Percentiles rank a stretch among this genome's conserved stretches.
phyloP scores from a whole-genome alignment of 306 rosid genomes.

The Fagus sylvatica region DNA sequence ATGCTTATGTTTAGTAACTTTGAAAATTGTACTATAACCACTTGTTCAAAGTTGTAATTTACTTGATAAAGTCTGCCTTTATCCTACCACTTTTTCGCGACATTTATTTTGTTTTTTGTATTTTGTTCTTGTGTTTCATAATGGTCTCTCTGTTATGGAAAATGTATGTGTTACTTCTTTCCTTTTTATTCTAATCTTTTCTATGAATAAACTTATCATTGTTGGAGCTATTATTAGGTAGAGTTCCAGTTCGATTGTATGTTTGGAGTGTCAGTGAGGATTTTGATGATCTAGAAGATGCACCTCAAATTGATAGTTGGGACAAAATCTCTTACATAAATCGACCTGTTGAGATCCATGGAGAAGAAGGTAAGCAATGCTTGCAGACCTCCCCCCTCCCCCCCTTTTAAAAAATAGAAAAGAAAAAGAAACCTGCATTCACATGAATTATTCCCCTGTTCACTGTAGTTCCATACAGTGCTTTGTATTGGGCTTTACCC shows the following conservation, averaged over 20 bases:
- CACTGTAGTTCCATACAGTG: background rate
- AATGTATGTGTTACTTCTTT: background rate
- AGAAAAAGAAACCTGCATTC: too few species aligned
- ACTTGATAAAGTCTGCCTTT: background rate
- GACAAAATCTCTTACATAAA: constrained; percentile 83
- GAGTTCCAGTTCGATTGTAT: constrained; percentile 86
- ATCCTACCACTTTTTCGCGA: background rate
- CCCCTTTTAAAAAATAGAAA: too few species aligned
- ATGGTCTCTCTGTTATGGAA: background rate
- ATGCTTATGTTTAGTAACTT: background rate
- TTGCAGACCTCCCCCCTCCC: background rate
- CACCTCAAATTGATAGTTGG: constrained; percentile 79
- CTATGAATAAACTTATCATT: constrained; percentile 9
- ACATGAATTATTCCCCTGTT: background rate
- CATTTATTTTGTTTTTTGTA: background rate
- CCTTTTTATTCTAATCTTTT: constrained; percentile 2
- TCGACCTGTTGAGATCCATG: constrained; percentile 73
- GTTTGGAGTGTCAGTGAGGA: constrained; percentile 60
- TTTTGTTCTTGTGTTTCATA: background rate
- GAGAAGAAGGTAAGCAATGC: constrained; percentile 65
- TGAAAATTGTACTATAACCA: background rate
- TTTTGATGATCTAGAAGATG: constrained; percentile 76
- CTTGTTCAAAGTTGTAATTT: background rate
- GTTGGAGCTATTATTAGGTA: constrained; percentile 49
- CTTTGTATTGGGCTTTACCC: background rate